Base-by-base conservation (phyloP, 352 stramenopile species). In the Phytophthora agathidicida region DNA sequence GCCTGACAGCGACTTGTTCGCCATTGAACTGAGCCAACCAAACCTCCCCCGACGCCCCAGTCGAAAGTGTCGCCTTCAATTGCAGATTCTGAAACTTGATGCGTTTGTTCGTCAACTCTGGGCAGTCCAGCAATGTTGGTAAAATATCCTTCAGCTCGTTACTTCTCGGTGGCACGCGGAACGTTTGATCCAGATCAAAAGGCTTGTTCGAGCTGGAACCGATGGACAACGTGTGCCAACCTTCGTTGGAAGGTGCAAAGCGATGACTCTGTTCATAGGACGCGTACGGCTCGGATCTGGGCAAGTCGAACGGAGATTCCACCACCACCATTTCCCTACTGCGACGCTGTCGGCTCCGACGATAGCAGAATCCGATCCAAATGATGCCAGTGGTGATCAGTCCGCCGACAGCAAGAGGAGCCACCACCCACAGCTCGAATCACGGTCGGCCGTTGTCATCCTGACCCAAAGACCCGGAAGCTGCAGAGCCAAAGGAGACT, bases 1-100 rank as follows among this genome's bases (percentile, higher is more conserved):
- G 44, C 51, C 81, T 83, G 42, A 81, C 66, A 2, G 73, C 67
- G 1, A 86, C 71, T 14, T 60, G 47, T 8, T 77, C 14, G n/a
- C 43, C 37, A 7, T 46, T 38, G 32, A 64, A 70, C 7, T 35
- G 10, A 2, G 53, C 64, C 4, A 58, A 26, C 59, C 65, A 86
- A 17, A 83, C 58, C 22, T 86, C 58, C 1, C 69, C 69, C 13
- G 65, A 78, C 9, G 50, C 64, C 2, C 72, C 72, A 14, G 44
- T 46, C 9, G 38, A 72, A 27, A 82, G 26, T 5, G 62, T 62
- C 19, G 55, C 19, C 8, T 60, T 33, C 13, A 61, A 46, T 0
- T 52, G 9, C 14, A 82, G 35, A 31, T 43, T 59, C 10, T 75
- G 44, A 26, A 71, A 38, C 7, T 65, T 58, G 2, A 79, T n/a